phyloP scores from a whole-genome alignment of 208 protist species.

The Leishmania guyanensis region DNA sequence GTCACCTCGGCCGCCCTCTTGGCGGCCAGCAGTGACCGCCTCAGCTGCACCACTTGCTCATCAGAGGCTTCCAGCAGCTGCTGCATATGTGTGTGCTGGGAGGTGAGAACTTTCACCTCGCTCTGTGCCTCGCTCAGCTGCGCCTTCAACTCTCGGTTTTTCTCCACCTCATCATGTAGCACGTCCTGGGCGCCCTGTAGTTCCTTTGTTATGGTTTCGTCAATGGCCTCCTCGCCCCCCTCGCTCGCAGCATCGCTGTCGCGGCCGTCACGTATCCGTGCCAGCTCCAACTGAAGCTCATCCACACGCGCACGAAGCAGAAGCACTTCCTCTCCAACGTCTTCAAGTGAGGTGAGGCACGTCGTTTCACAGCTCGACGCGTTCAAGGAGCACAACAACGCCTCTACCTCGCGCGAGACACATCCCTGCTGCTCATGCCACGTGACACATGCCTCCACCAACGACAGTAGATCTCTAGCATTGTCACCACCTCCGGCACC shows the following conservation, averaged over 20 bases:
- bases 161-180: constrained; percentile 16
- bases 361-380: neutral
- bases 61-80: constrained; percentile 39
- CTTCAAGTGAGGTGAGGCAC: constrained; percentile 15
- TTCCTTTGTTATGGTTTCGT: neutral
- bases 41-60: constrained; percentile 34
- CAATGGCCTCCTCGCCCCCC: neutral
- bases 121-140: constrained; percentile 23
- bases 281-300: constrained; percentile 6
- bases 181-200: constrained; percentile 15
- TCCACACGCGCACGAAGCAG: constrained; percentile 11
- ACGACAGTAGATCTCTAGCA: neutral
- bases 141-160: constrained; percentile 9
- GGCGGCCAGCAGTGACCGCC: constrained; percentile 43
- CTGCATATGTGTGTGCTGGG: constrained; percentile 22
- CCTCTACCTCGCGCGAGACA: constrained; percentile 4
- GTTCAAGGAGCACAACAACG: constrained; percentile 14
- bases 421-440: neutral
- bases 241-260: neutral
- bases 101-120: constrained; percentile 33
- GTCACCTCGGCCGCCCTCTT: constrained; percentile 56
- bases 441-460: constrained; percentile 1
- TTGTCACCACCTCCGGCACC: neutral
- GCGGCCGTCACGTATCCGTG: neutral
- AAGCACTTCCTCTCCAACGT: constrained; percentile 11